Conservation (phyloP, 2,329 filamentous ascomycete genomes). For the Trichoderma citrinoviride region DNA sequence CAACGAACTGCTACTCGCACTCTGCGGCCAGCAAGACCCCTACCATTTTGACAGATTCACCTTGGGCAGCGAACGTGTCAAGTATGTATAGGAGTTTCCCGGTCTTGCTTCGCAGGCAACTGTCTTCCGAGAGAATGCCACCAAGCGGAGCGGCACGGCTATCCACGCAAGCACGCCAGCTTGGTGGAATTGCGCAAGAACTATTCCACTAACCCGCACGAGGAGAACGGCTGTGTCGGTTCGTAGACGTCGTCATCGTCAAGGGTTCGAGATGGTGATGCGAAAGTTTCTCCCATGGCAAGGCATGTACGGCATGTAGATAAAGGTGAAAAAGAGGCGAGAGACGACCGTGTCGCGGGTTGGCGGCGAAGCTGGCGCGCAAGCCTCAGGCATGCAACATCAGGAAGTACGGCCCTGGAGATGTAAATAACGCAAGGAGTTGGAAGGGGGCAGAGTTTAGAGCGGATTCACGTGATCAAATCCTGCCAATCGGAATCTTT, state of each 20-base stretch:
- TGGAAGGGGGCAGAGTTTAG: no score
- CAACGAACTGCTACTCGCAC: background rate
- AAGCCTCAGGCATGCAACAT: no score
- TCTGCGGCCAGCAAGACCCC: slow-evolving; percentile 10
- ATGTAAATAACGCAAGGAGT: no score
- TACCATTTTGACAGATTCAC: background rate
- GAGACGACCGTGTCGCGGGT: background rate
- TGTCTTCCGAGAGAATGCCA: background rate
- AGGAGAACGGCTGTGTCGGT: slow-evolving; percentile 4
- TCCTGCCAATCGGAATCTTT: no score
- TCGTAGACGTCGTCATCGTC: background rate
- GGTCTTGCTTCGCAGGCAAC: slow-evolving; percentile 6
- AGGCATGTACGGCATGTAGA: background rate
- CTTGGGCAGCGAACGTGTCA: background rate
- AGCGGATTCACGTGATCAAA: no score
- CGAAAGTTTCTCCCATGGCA: background rate
- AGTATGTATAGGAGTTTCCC: slow-evolving; percentile 7
- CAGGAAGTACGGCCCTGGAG: no score
- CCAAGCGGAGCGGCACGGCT: slow-evolving; percentile 10
- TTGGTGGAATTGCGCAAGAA: background rate
- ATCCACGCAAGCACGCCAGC: background rate
- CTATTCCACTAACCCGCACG: slow-evolving; percentile 4
- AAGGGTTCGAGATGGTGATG: background rate
- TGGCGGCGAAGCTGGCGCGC: background rate
- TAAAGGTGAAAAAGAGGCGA: no score